A percentile compares a stretch with the other conserved stretches of the same genome.
These are phyloP conservation scores for Warburgia ugandensis DNA, from an alignment of 164 flowering plant species.

Conservation along the genomic window DNA sequence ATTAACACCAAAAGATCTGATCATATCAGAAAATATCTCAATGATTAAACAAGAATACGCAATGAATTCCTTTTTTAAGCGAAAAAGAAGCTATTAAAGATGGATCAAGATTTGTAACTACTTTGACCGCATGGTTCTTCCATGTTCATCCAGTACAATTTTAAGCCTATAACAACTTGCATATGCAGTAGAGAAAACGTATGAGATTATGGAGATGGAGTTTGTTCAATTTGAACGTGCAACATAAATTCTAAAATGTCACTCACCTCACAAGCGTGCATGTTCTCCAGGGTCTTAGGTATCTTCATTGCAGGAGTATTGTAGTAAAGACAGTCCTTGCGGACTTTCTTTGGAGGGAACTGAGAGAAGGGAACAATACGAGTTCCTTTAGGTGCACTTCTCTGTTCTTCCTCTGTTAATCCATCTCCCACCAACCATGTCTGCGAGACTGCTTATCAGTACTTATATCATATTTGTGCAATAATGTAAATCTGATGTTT, in stretches of 20 bases:
- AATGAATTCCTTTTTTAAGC: no score
- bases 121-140: no score
- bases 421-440: slow-evolving; percentile 51
- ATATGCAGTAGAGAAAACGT: no score
- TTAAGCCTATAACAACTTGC: no score
- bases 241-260: not conserved
- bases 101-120: no score
- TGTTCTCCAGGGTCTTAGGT: slow-evolving; percentile 39
- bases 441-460: no score
- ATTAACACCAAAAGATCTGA: not conserved
- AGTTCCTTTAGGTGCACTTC: slow-evolving; percentile 35
- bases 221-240: no score
- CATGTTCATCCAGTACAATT: no score
- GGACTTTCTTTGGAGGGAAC: slow-evolving; percentile 30
- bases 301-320: slow-evolving; percentile 49
- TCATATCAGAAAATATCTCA: not conserved
- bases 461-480: no score
- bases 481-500: no score
- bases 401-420: slow-evolving; percentile 31
- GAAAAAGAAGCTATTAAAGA: not conserved
- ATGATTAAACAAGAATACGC: no score
- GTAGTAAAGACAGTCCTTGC: slow-evolving; percentile 49
- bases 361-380: slow-evolving; percentile 39
- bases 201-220: no score
- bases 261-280: slow-evolving; percentile 66